Evolutionary conservation across 83 land plant genomes (phyloP), one percentile per base, ranked within the genome.

Genomic region (Isoetes engelmannii): DNA sequence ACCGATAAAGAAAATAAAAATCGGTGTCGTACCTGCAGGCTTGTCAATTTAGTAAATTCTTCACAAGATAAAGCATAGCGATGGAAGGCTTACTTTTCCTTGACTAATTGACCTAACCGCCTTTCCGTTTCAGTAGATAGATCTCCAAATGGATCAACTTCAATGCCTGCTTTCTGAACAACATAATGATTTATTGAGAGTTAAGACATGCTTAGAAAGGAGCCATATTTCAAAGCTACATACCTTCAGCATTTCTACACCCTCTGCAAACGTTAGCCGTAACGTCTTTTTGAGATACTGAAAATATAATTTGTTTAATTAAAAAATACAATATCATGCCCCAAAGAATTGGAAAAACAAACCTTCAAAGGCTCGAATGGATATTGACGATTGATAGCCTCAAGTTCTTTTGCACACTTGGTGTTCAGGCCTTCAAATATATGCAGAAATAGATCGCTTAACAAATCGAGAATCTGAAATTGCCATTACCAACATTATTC

Each of bases 291-390:
- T 69, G 69, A 84, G 61, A 69, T 92, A 92, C 97, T 92, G 84
- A 75, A 73, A 21, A 48, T 65, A 4, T 72, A 59, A 4, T 44
- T 0, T 65, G 8, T 17, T 6, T 44, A 17, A 44, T 15, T 6
- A 45, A 45, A 13, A 4, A 64, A 4, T 41, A 20, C 43, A 45
- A 7, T 44, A 42, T 68, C 51, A 28, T 5, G 42, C 49, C n/a
- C n/a, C n/a, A n/a, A n/a, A n/a, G n/a, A n/a, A n/a, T n/a, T n/a
- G n/a, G n/a, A n/a, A n/a, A n/a, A n/a, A n/a, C n/a, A n/a, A 8
- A 89, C 97, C 97, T 92, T 85, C 47, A 92, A 74, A 61, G 90
- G 88, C 66, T 84, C 85, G 77, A 92, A 92, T 8, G 95, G 95
- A 69, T 92, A 89, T 76, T 92, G 97, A 54, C 57, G 77, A 17